phyloP scores from a whole-genome alignment of 106 monocot genomes.

The Acorus gramineus region DNA sequence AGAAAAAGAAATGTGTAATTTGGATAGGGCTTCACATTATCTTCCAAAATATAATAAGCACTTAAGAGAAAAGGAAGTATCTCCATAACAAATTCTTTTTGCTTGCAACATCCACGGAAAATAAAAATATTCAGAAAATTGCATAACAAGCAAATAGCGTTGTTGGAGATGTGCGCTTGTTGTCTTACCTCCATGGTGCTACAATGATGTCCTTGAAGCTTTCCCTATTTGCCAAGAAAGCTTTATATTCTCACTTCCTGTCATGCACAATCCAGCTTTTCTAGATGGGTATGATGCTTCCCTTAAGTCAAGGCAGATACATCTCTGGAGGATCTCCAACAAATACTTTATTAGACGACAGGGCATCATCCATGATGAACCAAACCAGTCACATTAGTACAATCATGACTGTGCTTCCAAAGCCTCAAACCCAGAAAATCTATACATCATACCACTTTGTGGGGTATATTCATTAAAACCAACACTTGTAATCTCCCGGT shows the following conservation, averaged over 20 bases:
- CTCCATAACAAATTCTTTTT: too few species aligned
- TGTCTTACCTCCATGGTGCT: conserved; percentile 86
- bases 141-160: background rate
- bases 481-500: conserved; percentile 1
- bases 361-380: conserved; percentile 2
- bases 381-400: conserved; percentile 6
- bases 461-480: conserved; percentile 11
- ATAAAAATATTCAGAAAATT: background rate
- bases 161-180: background rate
- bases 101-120: too few species aligned
- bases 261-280: conserved; percentile 41
- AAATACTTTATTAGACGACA: conserved; percentile 18
- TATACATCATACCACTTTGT: too few species aligned
- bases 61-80: background rate
- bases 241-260: conserved; percentile 33
- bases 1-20: background rate
- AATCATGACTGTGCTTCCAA: background rate
- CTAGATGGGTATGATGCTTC: conserved; percentile 40
- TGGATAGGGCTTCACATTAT: too few species aligned
- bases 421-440: conserved; percentile 1
- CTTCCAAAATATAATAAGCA: too few species aligned
- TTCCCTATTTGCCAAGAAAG: conserved; percentile 62
- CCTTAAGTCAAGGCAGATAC: conserved; percentile 65
- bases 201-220: conserved; percentile 69
- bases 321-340: conserved; percentile 48